Percentiles rank a stretch among this genome's conserved stretches.
These are phyloP conservation scores for Candolleomyces efflorescens DNA, from an alignment of 768 basidiomycete species.

Conservation along the genomic window DNA sequence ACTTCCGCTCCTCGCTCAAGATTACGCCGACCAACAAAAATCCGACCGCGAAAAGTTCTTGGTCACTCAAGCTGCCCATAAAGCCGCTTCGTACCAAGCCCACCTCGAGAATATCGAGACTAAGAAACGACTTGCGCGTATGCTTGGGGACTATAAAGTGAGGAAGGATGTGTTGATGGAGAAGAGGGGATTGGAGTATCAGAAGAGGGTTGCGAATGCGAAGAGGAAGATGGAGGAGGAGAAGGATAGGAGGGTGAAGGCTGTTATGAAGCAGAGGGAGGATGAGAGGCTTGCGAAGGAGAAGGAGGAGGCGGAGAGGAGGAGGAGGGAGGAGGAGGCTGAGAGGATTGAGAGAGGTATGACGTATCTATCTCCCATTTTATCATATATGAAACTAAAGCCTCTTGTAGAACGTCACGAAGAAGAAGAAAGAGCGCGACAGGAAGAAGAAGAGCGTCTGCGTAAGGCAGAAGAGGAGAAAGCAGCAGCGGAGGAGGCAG, in stretches of 20 bases:
- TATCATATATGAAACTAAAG: too few relatives aligned
- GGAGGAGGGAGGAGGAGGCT: conserved; percentile 47
- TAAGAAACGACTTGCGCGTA: conserved; percentile 70
- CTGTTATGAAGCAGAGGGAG: conserved; percentile 54
- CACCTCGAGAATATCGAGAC: conserved; percentile 67
- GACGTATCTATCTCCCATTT: too few relatives aligned
- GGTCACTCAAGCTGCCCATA: conserved; percentile 48
- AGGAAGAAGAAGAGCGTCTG: conserved; percentile 46
- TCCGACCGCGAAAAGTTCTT: conserved; percentile 71
- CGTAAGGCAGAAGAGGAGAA: conserved; percentile 53
- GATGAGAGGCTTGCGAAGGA: conserved; percentile 46
- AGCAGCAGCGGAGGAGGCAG: conserved; percentile 55
- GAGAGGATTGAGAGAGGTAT: conserved; percentile 48
- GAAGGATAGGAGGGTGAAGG: conserved; percentile 66
- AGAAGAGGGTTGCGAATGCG: conserved; percentile 53
- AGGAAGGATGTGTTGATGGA: conserved; percentile 51
- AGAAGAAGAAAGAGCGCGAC: conserved; percentile 45
- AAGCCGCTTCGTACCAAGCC: conserved; percentile 48
- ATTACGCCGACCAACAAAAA: conserved; percentile 84
- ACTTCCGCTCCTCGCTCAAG: conserved; percentile 75
- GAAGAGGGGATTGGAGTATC: conserved; percentile 63
- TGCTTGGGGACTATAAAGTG: conserved; percentile 64
- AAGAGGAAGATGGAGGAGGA: conserved; percentile 75
- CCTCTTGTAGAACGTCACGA: conserved; percentile 44
- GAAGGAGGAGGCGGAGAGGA: conserved; percentile 56